Base-by-base conservation (phyloP, 2,329 filamentous ascomycete species). In the Triangularia verruculosa region DNA sequence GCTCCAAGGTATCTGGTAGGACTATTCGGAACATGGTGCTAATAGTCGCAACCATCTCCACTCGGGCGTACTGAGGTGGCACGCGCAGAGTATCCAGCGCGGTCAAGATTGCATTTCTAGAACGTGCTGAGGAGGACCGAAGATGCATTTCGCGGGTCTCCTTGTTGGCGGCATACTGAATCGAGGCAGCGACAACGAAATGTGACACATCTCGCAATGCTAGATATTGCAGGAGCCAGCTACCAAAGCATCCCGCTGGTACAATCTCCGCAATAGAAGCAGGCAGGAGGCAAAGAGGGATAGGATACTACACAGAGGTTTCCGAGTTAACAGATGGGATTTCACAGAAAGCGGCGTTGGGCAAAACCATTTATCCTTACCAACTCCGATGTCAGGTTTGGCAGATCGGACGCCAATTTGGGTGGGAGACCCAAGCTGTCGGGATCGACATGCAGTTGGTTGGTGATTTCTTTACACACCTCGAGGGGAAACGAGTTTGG, bases 221-320 rank as follows among this genome's bases (percentile, higher is more conserved):
- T 4, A 79, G 69, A 56, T 78, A 76, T 57, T 78, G 75, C 4
- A 73, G 61, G 11, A 79, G 67, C 77, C 77, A 79, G 62, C 72
- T 71, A n/a, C 71, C 64, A 13, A 68, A 69, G 4, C 72, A 68
- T 57, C 73, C 69, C 13, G 67, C 61, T 1, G 74, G 70, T 1
- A 73, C 75, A 30, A 79, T 69, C 15, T 72, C 72, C 6, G 72
- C 71, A 12, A 79, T 72, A 57, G 74, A 74, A 27, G 72, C 68
- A 0, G 76, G 70, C 8, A 70, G 70, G 8, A 79, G 67, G 51
- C 77, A 78, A 3, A 74, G 70, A 4, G 70, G 65, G 4, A 79
- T 68, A 24, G 77, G 77, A 62, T 77, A 79, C 76, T 77, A 39
- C 8, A 4, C 13, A 2, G n/a, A 2, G n/a, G 11, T 9, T 9